Base-by-base conservation (phyloP, 176 grass and related monocot species). In the Raddia distichophylla region DNA sequence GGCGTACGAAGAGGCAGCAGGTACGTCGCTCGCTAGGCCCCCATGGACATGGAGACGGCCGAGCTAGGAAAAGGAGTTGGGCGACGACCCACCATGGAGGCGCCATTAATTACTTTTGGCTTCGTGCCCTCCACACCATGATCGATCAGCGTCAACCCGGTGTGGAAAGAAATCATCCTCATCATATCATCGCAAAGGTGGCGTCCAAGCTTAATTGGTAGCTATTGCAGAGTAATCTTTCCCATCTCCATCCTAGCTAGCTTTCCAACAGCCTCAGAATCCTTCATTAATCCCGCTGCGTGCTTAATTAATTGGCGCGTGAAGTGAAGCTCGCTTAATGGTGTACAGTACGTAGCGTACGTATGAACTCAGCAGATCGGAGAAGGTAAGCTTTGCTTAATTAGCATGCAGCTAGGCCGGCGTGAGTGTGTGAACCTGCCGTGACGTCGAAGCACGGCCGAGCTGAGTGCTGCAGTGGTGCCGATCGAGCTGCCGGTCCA, bases 61-160 rank as follows among this genome's bases (percentile, higher is more conserved):
- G 50, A 13, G 12, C 58, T n/a, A 33, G 9, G n/a, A 55, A 83
- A 78, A 57, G 65, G 5, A 52, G 76, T 67, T 65, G 80, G 80
- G 80, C 86, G 83, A 88, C 86, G 67, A 88, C 80, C 86, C 80
- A 79, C 80, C 60, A 79, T n/a, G 67, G 74, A 73, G 80, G 86
- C 86, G 80, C 80, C 74, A 83, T 84, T 67, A 73, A 83, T 84
- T 67, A 73, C 67, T 79, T 84, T 73, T 65, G 67, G 72, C 27
- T 27, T 27, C 27, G 27, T 27, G 4, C 37, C 37, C 37, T 40
- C 37, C 37, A 40, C 3, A 40, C 37, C 3, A 40, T 5, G 37
- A 40, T 40, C 37, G 1, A 40, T 1, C 37, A 40, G 37, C 37
- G 37, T 40, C 37, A 40, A 2, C 37, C 37, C 37, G 4, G 37